Evolutionary conservation across 257 asterid genomes (phyloP), one percentile per base, ranked within the genome.

Genomic region (Salvia splendens): DNA sequence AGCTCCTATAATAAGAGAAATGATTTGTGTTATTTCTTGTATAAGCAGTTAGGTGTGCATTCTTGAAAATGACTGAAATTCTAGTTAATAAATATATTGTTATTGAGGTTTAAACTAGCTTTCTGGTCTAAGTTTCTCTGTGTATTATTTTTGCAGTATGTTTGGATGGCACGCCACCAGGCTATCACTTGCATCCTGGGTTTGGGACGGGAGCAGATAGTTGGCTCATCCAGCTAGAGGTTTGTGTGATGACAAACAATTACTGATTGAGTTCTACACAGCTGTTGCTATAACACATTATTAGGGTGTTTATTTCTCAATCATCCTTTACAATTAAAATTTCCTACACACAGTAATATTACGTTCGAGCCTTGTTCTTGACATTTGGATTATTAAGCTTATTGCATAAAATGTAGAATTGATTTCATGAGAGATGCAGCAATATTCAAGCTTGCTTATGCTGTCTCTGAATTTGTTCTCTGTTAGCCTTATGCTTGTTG

Each of bases 181-280:
- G 91, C 74, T 94, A 94, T 79, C 97, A 94, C 87, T 54, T 91
- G 78, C 87, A 91, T 71, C 85, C 80, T 0, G 98, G 99, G 64
- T 86, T 65, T 59, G 98, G 96, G 14, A 71, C 85, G 0, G 98
- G 98, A 57, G 88, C 83, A 42, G 80, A 88, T 73, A 94, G 96
- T 81, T 94, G 99, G 99, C 96, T 94, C 67, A 60, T 94, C 73
- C 85, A 88, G 71, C 78, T 94, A 75, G 97, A 94, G 99, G 99
- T 94, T 79, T 17, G 95, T 77, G 16, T 36, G 43, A 66, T 69
- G 6, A 6, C 20, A 60, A 20, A 50, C 17, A 30, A 57, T 64
- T n/a, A 0, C 46, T 20, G 28, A 55, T 38, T 30, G 40, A n/a
- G 5, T 61, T 55, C 11, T n/a, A 6, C 30, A 24, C 30, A 24